These are phyloP conservation scores for Chiua virens DNA, from an alignment of 768 basidiomycete genomes.

Conservation along the genomic window DNA sequence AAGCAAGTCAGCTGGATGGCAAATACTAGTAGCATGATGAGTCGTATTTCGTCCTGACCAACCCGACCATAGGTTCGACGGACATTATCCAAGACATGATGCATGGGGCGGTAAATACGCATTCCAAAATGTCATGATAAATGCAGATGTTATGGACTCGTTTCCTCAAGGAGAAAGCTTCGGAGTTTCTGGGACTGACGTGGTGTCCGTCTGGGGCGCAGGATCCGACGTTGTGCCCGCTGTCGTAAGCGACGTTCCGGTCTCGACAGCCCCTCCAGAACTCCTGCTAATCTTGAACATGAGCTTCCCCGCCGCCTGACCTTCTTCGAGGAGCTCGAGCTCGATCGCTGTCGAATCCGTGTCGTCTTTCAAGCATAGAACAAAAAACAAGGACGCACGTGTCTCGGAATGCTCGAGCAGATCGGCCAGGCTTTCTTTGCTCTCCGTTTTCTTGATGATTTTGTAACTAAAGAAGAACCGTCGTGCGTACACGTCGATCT, in stretches of 20 bases:
- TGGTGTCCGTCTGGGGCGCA: neutral
- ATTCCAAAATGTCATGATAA: slow-evolving; percentile 1
- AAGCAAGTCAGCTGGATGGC: neutral
- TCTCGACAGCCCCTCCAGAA: neutral
- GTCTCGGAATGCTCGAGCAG: slow-evolving; percentile 31
- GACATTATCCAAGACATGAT: slow-evolving; percentile 12
- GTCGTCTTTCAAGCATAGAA: too few relatives aligned
- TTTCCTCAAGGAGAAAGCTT: neutral
- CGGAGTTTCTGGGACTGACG: slow-evolving; percentile 6
- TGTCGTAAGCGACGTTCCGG: slow-evolving; percentile 1
- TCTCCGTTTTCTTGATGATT: slow-evolving; percentile 35
- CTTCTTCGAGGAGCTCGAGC: slow-evolving; percentile 32
- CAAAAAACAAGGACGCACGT: slow-evolving; percentile 17
- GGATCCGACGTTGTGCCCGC: neutral
- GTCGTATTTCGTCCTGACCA: neutral
- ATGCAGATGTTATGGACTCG: neutral
- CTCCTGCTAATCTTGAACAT: slow-evolving; percentile 27
- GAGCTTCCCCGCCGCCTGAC: slow-evolving; percentile 30
- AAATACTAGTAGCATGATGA: neutral
- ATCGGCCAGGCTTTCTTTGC: slow-evolving; percentile 31
- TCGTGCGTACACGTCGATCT: slow-evolving; percentile 34
- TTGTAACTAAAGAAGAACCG: slow-evolving; percentile 34
- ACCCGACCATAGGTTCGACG: neutral
- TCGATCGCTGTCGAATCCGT: slow-evolving; percentile 20
- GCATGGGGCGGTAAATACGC: neutral